Evolutionary conservation across 192 early-diverging fungal species (phyloP).

Genomic region (Geosiphon pyriformis): DNA sequence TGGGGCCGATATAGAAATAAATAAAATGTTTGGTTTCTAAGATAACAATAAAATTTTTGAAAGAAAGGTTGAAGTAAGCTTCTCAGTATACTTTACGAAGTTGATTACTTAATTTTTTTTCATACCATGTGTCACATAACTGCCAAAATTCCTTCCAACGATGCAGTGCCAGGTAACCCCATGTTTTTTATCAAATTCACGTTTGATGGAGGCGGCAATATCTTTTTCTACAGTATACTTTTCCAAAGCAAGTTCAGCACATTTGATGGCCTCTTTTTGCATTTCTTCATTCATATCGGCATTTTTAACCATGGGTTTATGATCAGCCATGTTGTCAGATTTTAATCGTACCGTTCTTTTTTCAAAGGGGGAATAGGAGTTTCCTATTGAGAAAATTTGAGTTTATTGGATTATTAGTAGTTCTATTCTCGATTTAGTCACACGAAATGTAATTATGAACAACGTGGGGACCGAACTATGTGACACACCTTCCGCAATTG

Average conservation of each 20-base stretch:
- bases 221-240: conserved; percentile 98
- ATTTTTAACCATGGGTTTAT: conserved; percentile 91
- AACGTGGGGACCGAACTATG: no score
- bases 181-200: conserved; percentile 97
- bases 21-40: conserved; percentile 89
- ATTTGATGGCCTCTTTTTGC: conserved; percentile 88
- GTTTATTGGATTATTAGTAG: no score
- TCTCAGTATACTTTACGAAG: not conserved
- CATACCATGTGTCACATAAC: conserved; percentile 96
- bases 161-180: conserved; percentile 98
- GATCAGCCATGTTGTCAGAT: conserved; percentile 59
- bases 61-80: not conserved
- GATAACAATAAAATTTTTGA: not conserved
- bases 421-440: no score
- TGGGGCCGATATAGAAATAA: conserved; percentile 96
- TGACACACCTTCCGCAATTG: no score
- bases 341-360: no score
- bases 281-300: conserved; percentile 97
- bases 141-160: conserved; percentile 98
- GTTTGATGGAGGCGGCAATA: conserved; percentile 95
- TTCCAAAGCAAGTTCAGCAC: conserved; percentile 80
- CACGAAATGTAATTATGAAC: no score
- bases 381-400: no score
- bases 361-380: no score
- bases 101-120: conserved; percentile 29